Conservation (phyloP, 139 green algal genomes). For the Astrephomene gubernaculifera region DNA sequence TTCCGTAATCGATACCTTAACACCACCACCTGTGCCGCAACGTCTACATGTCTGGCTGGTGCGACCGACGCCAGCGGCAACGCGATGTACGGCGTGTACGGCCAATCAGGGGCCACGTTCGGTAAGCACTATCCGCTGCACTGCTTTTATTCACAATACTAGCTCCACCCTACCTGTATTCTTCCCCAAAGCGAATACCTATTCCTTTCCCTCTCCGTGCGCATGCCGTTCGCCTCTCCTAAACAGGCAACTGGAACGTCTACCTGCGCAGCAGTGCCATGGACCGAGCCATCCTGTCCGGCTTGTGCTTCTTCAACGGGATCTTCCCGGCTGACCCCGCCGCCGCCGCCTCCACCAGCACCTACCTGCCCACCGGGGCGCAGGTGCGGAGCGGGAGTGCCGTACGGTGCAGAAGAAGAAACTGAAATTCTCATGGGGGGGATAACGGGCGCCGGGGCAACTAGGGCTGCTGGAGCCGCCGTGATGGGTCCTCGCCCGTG, state of each 20-base stretch:
- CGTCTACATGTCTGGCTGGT: constrained; percentile 44
- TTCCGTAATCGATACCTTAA: constrained; percentile 54
- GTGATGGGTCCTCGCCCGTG: too few relatives aligned
- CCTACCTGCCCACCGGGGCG: constrained; percentile 51
- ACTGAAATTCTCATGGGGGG: too few relatives aligned
- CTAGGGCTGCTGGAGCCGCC: too few relatives aligned
- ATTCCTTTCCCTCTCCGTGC: too few relatives aligned
- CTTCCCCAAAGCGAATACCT: too few relatives aligned
- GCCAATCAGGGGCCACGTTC: constrained; percentile 42
- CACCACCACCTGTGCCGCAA: constrained; percentile 23
- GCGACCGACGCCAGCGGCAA: neutral
- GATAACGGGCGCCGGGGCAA: too few relatives aligned
- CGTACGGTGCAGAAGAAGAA: too few relatives aligned
- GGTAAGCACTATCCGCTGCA: constrained; percentile 1
- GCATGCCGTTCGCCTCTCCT: neutral
- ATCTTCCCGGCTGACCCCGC: constrained; percentile 38
- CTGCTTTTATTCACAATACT: too few relatives aligned
- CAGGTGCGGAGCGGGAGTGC: constrained; percentile 25
- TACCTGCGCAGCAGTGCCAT: constrained; percentile 45
- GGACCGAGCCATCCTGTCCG: constrained; percentile 62
- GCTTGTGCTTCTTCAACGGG: constrained; percentile 31
- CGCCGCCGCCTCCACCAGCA: neutral
- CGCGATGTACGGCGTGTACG: constrained; percentile 49
- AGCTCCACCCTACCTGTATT: too few relatives aligned
- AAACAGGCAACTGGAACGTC: constrained; percentile 63